Base-by-base conservation (phyloP, 371 early-diverging fungal species). In the Choanephora cucurbitarum region DNA sequence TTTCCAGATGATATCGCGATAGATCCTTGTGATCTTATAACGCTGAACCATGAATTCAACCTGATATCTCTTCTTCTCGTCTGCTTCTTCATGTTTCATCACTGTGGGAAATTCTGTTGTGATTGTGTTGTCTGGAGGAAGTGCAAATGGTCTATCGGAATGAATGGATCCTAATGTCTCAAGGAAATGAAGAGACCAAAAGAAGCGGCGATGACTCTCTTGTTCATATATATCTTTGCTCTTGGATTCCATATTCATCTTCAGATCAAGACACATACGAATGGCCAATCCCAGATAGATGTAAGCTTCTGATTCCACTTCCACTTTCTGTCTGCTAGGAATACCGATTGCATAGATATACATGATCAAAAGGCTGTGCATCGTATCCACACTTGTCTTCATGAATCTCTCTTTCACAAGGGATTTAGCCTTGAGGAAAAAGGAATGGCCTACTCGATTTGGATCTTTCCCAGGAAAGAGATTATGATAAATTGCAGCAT, bases 321-420 rank as follows among this genome's bases (percentile, higher is more conserved):
- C 54, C 4, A 43, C 40, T 17, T 63, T 63, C 21, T 52, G 52
- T 18, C 57, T 44, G 17, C 57, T 58, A 2, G 65, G 65, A 11
- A 64, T 75, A 7, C 80, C 80, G 55, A 79, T 74, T 14, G 71
- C 67, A 55, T 79, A 79, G 18, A 76, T 73, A 15, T 79, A 79
- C 74, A 79, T 72, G 11, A 79, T 60, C 28, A 79, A 44, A 10
- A 79, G 51, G 8, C 72, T 74, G 41, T 72, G 71, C 59, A 74
- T 72, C 0, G 77, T 79, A 19, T 67, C 69, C 8, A 74, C 42
- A 22, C 58, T 72, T 9, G 76, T 69, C 9, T 47, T 51, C 44
- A 75, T 52, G 45, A 76, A 75, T 1, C 64, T 54, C 4, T 72
- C 72, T 24, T 66, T 67, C 23, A 76, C 49, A 14, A 74, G 49